Evolutionary conservation across 805 yeast genomes (phyloP), one percentile per base, ranked within the genome.

Genomic region (Ogataea pilisensis): DNA sequence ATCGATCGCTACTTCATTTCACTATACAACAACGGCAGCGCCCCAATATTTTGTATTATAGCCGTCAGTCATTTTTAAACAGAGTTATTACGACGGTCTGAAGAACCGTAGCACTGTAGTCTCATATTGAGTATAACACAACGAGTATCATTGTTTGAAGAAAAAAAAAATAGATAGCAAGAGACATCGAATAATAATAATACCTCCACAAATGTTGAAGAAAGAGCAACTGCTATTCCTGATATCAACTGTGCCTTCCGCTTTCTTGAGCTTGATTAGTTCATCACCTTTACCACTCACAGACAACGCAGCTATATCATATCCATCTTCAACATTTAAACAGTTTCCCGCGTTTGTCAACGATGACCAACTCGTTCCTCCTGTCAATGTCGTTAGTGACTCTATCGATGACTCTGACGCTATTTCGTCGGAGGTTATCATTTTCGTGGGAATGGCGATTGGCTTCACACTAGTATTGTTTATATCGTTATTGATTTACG

Each of bases 381-480:
- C 4, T 11, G 35, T 3, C 5, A 28, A 33, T 33, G 19, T n/a
- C 4, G 17, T 14, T 24, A 24, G 20, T 24, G 17, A 24, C 29
- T 21, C 19, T 8, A 24, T n/a, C 9, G 22, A 18, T 16, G 35
- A 30, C 8, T 37, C 34, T 11, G 34, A 28, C 4, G 41, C 31
- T 1, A 19, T 49, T 4, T 40, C 55, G 1, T 32, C 51, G 14
- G 46, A 42, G n/a, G 13, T 49, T 13, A 39, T 54, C 6, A 46
- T 55, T 26, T 31, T 49, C 17, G 19, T 57, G 2, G 60, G 58
- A 2, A 50, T 58, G 45, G 33, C 47, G 9, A 43, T 50, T 13
- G 61, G 61, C 5, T 54, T 56, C 35, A 35, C 42, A 2, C 26
- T 53, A 8, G 46, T 56, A 33, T 29, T 53, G 18, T 22, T 43